These are phyloP conservation scores for Selaginella tamariscina DNA, from an alignment of 75 land plant genomes.

Conservation along the genomic window DNA sequence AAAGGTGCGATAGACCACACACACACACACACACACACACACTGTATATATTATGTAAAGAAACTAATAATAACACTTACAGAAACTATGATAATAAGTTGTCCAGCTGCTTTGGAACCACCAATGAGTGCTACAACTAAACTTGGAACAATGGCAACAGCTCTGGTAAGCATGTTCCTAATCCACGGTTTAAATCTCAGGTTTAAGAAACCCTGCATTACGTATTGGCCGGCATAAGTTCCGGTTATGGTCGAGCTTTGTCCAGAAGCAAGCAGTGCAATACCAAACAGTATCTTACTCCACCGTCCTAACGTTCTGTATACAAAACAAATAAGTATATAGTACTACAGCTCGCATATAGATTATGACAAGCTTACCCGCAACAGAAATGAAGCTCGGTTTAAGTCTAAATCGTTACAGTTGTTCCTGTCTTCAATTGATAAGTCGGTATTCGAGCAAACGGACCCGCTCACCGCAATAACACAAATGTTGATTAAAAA, in stretches of 20 bases:
- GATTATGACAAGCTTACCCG: neutral
- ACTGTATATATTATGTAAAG: too few species aligned
- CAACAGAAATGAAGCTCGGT: constrained; percentile 7
- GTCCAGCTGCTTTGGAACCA: constrained; percentile 1
- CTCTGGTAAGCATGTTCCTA: neutral
- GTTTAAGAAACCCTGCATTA: constrained; percentile 11
- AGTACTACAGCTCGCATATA: neutral
- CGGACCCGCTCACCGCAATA: neutral
- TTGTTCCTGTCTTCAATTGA: neutral
- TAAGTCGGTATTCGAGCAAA: neutral
- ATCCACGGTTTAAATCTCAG: constrained; percentile 12
- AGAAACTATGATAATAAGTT: constrained; percentile 5
- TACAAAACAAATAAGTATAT: neutral
- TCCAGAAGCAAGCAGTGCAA: constrained; percentile 8
- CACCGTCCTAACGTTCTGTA: constrained; percentile 9
- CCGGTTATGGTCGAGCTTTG: constrained; percentile 11
- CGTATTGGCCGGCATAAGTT: constrained; percentile 10
- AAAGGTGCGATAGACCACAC: too few species aligned
- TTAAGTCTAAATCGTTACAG: neutral
- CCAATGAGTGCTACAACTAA: constrained; percentile 10
- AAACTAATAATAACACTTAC: neutral
- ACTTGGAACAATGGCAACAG: constrained; percentile 11
- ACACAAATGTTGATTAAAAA: constrained; percentile 6
- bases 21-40: too few species aligned
- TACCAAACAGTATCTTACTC: constrained; percentile 2